Evolutionary conservation across 306 rosid genomes (phyloP), one percentile per base, ranked within the genome.

Genomic region (Canavalia gladiata): DNA sequence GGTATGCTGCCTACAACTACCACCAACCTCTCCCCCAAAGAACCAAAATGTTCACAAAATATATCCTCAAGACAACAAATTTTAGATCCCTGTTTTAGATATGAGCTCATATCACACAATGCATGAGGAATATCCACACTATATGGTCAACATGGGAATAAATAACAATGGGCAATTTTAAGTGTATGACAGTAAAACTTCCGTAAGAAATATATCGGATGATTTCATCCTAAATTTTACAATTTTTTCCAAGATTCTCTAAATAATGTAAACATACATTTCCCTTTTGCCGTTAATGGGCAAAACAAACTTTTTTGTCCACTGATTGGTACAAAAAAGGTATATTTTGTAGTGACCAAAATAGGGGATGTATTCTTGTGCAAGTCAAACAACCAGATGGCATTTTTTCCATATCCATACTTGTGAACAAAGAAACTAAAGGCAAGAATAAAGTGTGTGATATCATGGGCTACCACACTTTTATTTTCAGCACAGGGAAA

Each of bases 1-100:
- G 42, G 18, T 13, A 43, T 76, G 11, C 34, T 41, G 5, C 45
- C 33, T 49, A 68, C 67, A 76, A 58, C 62, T 28, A 64, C 41
- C 41, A 37, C 41, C 41, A 37, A 2, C 41, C 41, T 37, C 41
- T 4, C 39, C 39, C 67, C 42, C 9, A 60, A 60, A 4, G 8
- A 31, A 37, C 82, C 46, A 54, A 30, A 43, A 51, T 3, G 18
- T 68, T 13, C 2, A 41, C 56, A 78, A 31, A 42, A 35, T 37
- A 35, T 37, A 9, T 3, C 34, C 28, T 9, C 18, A 62, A 51
- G 35, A 25, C 68, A 54, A 54, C 68, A 67, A 68, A 56, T 12
- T 12, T 47, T 8, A 35, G 64, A 76, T 10, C 0, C 25, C 25
- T 18, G 25, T 18, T 18, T 18, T 18, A 18, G 25, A 18, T 35